Conservation (phyloP, 2,329 filamentous ascomycete species). For the Epichloe uncinata region DNA sequence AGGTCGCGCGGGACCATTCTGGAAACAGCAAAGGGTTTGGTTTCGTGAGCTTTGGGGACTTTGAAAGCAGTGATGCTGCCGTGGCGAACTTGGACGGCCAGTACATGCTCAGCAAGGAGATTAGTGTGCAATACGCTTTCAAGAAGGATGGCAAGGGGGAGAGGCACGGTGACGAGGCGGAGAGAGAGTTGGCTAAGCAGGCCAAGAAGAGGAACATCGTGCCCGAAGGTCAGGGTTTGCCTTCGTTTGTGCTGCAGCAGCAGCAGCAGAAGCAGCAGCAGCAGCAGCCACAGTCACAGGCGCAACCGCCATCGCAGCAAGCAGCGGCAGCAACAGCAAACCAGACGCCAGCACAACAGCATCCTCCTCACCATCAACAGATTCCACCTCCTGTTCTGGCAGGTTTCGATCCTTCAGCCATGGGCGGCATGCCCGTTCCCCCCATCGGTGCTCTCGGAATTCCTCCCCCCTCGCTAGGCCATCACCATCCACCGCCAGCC, state of each 20-base stretch:
- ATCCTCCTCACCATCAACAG: conserved; percentile 13
- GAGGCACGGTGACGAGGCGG: conserved; percentile 85
- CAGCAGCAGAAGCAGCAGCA: too few species aligned
- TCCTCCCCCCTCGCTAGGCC: conserved; percentile 10
- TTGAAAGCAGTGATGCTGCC: conserved; percentile 86
- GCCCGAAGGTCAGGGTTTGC: conserved; percentile 63
- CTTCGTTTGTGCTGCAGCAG: conserved; percentile 60
- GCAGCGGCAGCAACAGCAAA: conserved; percentile 3
- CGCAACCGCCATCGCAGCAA: neutral
- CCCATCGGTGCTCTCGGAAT: conserved; percentile 5
- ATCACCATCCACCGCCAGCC: conserved; percentile 18
- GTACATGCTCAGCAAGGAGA: conserved; percentile 93
- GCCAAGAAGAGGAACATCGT: conserved; percentile 91
- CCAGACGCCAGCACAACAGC: conserved; percentile 11
- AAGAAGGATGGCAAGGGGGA: conserved; percentile 99
- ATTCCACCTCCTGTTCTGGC: conserved; percentile 9
- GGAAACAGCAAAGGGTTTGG: conserved; percentile 90
- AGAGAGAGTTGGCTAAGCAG: conserved; percentile 80
- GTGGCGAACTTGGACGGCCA: conserved; percentile 90
- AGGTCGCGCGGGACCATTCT: conserved; percentile 81
- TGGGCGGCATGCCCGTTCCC: conserved; percentile 10
- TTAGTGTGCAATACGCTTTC: conserved; percentile 95
- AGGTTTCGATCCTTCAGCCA: conserved; percentile 24
- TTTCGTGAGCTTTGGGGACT: conserved; percentile 85
- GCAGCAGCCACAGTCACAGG: conserved; percentile 9